These are phyloP conservation scores for Neopestalotiopsis rosae DNA, from an alignment of 2,329 filamentous ascomycete species.

Conservation along the genomic window DNA sequence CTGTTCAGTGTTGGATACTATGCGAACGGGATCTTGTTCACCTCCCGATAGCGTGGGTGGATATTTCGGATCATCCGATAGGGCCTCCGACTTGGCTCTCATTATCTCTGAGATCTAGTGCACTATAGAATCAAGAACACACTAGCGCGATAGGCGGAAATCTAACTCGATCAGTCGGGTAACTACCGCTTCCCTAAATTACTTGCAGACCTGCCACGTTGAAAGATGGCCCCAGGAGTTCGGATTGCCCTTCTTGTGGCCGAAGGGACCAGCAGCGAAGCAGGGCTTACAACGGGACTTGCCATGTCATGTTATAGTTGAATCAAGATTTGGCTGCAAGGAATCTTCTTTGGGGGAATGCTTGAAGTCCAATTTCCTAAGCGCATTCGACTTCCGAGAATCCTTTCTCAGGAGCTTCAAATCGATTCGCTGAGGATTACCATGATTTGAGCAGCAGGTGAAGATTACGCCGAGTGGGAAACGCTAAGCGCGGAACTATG, in stretches of 20 bases:
- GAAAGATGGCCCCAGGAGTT: not conserved
- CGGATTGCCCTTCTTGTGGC: not conserved
- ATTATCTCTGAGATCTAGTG: not conserved
- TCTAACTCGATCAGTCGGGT: not conserved
- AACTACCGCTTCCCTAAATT: not conserved
- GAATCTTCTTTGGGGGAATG: not conserved
- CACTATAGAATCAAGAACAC: not conserved
- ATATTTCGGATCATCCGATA: not conserved
- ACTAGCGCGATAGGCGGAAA: not conserved
- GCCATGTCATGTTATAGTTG: not conserved
- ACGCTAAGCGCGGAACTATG: too few species aligned
- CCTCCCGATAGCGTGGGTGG: not conserved
- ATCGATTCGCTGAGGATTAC: too few species aligned
- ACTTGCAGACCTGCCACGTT: not conserved
- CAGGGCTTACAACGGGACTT: not conserved
- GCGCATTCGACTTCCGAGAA: too few species aligned
- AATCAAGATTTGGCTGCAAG: not conserved
- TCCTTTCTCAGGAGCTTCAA: too few species aligned
- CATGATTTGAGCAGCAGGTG: too few species aligned
- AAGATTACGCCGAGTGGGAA: too few species aligned
- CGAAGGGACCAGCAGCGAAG: not conserved
- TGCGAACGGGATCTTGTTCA: not conserved
- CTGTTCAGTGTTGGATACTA: not conserved
- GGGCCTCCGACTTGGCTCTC: constrained; percentile 7
- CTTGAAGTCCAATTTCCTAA: too few species aligned